These are phyloP conservation scores for Podila horticola DNA, from an alignment of 192 early-diverging fungal genomes.

Conservation along the genomic window DNA sequence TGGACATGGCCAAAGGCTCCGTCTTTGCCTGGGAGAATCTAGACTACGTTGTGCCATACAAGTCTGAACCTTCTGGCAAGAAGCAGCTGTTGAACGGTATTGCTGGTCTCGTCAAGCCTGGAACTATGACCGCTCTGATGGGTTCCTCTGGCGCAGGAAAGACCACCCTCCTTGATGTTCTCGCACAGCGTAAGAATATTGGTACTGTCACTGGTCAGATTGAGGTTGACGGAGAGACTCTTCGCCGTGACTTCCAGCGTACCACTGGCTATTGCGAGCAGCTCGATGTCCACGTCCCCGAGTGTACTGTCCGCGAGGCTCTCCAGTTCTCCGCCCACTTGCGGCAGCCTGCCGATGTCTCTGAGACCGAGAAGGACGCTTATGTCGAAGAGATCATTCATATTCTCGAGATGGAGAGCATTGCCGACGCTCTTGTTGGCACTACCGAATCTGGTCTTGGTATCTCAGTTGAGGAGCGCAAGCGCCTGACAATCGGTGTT, in stretches of 20 bases:
- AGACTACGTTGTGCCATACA: slow-evolving; percentile 78
- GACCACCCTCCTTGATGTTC: slow-evolving; percentile 80
- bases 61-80: slow-evolving; percentile 59
- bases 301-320: slow-evolving; percentile 83
- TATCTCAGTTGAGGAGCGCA: slow-evolving; percentile 89
- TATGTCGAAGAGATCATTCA: slow-evolving; percentile 83
- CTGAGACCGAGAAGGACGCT: slow-evolving; percentile 72
- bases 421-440: slow-evolving; percentile 80
- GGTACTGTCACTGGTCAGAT: slow-evolving; percentile 75
- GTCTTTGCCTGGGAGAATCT: slow-evolving; percentile 75
- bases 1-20: slow-evolving; percentile 54
- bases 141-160: slow-evolving; percentile 80
- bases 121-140: slow-evolving; percentile 87
- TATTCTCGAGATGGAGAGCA: slow-evolving; percentile 77
- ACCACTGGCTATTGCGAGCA: slow-evolving; percentile 88
- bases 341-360: slow-evolving; percentile 76
- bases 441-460: slow-evolving; percentile 75
- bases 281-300: slow-evolving; percentile 80
- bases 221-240: slow-evolving; percentile 71
- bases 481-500: slow-evolving; percentile 87
- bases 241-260: slow-evolving; percentile 70
- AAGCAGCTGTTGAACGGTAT: slow-evolving; percentile 74
- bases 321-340: slow-evolving; percentile 80
- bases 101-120: slow-evolving; percentile 76
- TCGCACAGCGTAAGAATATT: slow-evolving; percentile 83